A percentile compares a stretch with the other conserved stretches of the same genome.
phyloP scores from a whole-genome alignment of 116 monocot species.

The Iris pallida region DNA sequence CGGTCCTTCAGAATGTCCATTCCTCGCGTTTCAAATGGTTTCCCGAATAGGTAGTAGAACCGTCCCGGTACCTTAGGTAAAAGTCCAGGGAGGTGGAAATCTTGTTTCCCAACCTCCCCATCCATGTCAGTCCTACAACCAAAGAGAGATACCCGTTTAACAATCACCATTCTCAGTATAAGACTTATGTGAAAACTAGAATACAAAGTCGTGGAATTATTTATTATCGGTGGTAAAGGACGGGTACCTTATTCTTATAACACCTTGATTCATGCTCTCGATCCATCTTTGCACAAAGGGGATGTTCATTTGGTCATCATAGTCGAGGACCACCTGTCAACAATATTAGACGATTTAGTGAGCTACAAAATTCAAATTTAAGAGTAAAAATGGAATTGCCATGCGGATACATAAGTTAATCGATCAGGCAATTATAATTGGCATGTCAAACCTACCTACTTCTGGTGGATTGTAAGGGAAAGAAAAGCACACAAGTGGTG shows the following conservation, averaged over 20 bases:
- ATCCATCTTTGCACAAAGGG: slow-evolving; percentile 35
- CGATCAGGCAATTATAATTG: too few relatives aligned
- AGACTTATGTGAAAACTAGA: not conserved
- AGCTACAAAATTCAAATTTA: too few relatives aligned
- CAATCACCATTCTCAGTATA: not conserved
- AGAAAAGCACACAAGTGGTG: too few relatives aligned
- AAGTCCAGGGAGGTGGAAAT: slow-evolving; percentile 44
- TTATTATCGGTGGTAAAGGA: not conserved
- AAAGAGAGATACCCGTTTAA: not conserved
- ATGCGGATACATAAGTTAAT: too few relatives aligned
- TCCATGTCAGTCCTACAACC: slow-evolving; percentile 32
- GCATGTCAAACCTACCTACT: too few relatives aligned
- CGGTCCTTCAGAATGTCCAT: slow-evolving; percentile 36
- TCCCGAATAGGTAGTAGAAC: slow-evolving; percentile 79
- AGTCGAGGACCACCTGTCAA: slow-evolving; percentile 55
- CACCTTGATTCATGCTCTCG: slow-evolving; percentile 20
- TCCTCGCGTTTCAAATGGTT: slow-evolving; percentile 64
- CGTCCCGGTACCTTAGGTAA: slow-evolving; percentile 79
- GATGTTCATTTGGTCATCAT: slow-evolving; percentile 37
- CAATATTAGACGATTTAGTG: not conserved
- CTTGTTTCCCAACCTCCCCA: slow-evolving; percentile 57
- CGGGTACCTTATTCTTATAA: slow-evolving; percentile 20
- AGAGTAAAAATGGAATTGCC: too few relatives aligned
- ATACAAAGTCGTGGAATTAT: too few relatives aligned
- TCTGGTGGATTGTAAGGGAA: too few relatives aligned